Percentiles rank a stretch among this genome's conserved stretches.
Conservation (phyloP, 192 early-diverging fungal genomes). For the Rhizophlyctis rosea region DNA sequence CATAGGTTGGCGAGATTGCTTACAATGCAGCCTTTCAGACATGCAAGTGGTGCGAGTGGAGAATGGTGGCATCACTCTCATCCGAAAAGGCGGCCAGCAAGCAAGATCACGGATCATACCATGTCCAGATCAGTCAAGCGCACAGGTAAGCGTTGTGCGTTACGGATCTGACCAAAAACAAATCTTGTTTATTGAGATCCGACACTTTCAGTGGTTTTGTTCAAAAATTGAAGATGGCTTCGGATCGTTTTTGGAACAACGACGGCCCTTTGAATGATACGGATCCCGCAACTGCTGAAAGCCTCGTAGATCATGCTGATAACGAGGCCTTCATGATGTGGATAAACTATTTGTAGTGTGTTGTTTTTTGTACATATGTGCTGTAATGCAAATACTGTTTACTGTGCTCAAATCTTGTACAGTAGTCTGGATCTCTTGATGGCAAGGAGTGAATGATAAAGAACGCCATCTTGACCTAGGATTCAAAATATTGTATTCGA, state of each 20-base stretch:
- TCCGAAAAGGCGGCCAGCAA: constrained; percentile 29
- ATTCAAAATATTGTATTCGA: too few species aligned
- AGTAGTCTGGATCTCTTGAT: background rate
- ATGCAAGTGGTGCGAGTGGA: constrained; percentile 38
- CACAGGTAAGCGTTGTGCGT: constrained; percentile 33
- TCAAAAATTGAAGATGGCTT: constrained; percentile 27
- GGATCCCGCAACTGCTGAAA: background rate
- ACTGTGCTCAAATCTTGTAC: background rate
- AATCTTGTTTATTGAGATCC: background rate
- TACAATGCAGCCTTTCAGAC: constrained; percentile 16
- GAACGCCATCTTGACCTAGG: too few species aligned
- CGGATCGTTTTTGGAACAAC: constrained; percentile 18
- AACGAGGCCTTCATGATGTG: background rate
- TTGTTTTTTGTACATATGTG: background rate
- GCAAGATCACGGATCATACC: constrained; percentile 37
- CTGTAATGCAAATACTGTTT: background rate
- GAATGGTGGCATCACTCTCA: constrained; percentile 33
- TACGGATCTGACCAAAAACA: background rate
- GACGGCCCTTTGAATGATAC: constrained; percentile 17
- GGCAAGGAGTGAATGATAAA: background rate
- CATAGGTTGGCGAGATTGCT: background rate
- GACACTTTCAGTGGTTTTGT: constrained; percentile 13
- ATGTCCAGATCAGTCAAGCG: constrained; percentile 38
- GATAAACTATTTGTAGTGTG: background rate
- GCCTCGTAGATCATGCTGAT: background rate